Conservation (phyloP, 495 filamentous ascomycete species). For the Aspergillus cristatus region DNA sequence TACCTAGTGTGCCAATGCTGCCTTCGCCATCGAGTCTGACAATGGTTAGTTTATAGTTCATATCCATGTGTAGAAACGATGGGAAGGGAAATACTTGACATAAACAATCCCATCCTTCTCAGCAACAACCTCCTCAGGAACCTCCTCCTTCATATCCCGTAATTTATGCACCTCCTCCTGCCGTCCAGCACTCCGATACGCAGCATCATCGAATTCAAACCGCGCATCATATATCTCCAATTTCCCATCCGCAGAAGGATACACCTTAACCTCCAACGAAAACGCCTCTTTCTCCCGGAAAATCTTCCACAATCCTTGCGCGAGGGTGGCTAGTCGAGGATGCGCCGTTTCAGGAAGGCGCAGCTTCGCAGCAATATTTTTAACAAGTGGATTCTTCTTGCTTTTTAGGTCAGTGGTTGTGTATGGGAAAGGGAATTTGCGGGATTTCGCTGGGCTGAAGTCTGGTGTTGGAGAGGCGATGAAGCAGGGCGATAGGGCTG, state of each 20-base stretch:
- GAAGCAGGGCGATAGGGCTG: constrained; percentile 55
- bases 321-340: constrained; percentile 35
- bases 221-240: constrained; percentile 41
- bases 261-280: constrained; percentile 42
- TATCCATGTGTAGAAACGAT: constrained; percentile 1
- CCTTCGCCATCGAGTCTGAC: constrained; percentile 37
- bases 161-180: constrained; percentile 55
- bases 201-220: constrained; percentile 74
- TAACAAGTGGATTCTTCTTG: constrained; percentile 22
- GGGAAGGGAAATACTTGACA: constrained; percentile 37
- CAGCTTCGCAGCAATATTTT: constrained; percentile 40
- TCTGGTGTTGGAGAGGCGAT: constrained; percentile 47
- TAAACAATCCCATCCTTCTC: constrained; percentile 69
- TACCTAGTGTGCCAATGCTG: constrained; percentile 59
- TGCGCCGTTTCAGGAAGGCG: constrained; percentile 35
- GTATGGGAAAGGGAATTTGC: constrained; percentile 57
- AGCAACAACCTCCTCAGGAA: constrained; percentile 53
- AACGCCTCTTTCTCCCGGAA: constrained; percentile 65
- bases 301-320: constrained; percentile 47
- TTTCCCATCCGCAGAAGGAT: constrained; percentile 24
- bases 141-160: constrained; percentile 41
- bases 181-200: constrained; percentile 54
- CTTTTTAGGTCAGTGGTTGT: constrained; percentile 17
- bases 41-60: constrained; percentile 6
- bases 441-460: constrained; percentile 25